These are phyloP conservation scores for Scheffersomyces ergatensis DNA, from an alignment of 805 yeast species.

Conservation along the genomic window DNA sequence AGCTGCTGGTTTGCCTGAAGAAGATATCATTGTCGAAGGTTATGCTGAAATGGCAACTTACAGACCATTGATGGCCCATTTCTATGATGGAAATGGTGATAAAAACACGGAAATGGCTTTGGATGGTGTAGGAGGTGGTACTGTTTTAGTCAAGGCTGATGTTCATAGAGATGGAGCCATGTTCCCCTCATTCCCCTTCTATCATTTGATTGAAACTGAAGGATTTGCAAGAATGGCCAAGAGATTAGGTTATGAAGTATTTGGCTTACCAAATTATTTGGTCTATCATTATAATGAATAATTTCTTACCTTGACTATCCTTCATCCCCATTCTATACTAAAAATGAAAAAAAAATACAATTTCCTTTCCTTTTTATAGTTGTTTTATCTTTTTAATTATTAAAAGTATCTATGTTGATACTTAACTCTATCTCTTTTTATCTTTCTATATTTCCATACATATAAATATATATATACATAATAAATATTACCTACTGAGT, in stretches of 20 bases:
- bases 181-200: constrained; percentile 98
- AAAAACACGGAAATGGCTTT: constrained; percentile 68
- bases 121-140: constrained; percentile 99
- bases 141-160: constrained; percentile 91
- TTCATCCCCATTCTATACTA: background rate
- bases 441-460: too few species aligned
- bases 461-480: too few species aligned
- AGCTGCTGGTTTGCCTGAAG: constrained; percentile 72
- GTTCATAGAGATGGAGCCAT: constrained; percentile 99
- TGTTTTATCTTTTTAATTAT: too few species aligned
- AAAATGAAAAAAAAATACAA: too few species aligned
- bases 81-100: constrained; percentile 67
- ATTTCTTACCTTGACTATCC: background rate
- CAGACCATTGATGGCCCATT: constrained; percentile 91
- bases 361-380: too few species aligned
- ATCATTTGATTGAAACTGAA: constrained; percentile 94
- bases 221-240: constrained; percentile 99
- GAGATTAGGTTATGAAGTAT: constrained; percentile 85
- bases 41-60: constrained; percentile 91
- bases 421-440: too few species aligned
- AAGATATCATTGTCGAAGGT: constrained; percentile 94
- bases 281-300: constrained; percentile 89
- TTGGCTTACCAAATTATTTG: constrained; percentile 90
- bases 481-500: too few species aligned
- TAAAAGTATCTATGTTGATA: too few species aligned